Conservation (phyloP, 1,284 basidiomycete genomes). For the Xerocomus minutiporus region DNA sequence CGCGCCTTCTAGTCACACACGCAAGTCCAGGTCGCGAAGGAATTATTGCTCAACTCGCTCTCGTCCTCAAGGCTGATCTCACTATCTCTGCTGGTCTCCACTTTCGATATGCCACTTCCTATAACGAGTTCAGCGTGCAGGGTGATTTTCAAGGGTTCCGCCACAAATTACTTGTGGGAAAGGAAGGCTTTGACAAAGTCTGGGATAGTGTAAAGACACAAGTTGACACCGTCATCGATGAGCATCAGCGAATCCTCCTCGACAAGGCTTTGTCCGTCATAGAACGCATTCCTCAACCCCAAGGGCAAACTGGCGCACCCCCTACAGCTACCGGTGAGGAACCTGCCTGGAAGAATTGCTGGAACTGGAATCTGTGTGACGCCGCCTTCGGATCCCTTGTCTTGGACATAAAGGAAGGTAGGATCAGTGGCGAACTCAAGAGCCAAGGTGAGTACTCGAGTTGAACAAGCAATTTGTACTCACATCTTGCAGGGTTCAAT, state of each 20-base stretch:
- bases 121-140: slow-evolving; percentile 96
- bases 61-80: slow-evolving; percentile 90
- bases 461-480: slow-evolving; percentile 1
- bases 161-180: slow-evolving; percentile 74
- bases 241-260: slow-evolving; percentile 83
- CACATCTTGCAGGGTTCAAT: slow-evolving; percentile 73
- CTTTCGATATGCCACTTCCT: slow-evolving; percentile 93
- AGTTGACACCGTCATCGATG: slow-evolving; percentile 90
- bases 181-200: slow-evolving; percentile 83
- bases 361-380: slow-evolving; percentile 98
- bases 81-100: slow-evolving; percentile 94
- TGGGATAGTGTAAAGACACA: slow-evolving; percentile 93
- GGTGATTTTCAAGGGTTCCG: slow-evolving; percentile 87
- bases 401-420: slow-evolving; percentile 85
- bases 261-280: slow-evolving; percentile 88
- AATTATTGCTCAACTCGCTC: slow-evolving; percentile 84
- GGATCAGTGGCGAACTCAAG: slow-evolving; percentile 88
- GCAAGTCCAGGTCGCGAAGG: slow-evolving; percentile 92
- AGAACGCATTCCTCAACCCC: slow-evolving; percentile 69
- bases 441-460: slow-evolving; percentile 66
- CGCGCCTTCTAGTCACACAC: slow-evolving; percentile 89
- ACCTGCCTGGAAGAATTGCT: slow-evolving; percentile 94
- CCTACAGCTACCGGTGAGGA: slow-evolving; percentile 64
- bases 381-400: slow-evolving; percentile 88
- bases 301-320: slow-evolving; percentile 52